Base-by-base conservation (phyloP, 1,284 basidiomycete species). In the Sporisorium exsertum region DNA sequence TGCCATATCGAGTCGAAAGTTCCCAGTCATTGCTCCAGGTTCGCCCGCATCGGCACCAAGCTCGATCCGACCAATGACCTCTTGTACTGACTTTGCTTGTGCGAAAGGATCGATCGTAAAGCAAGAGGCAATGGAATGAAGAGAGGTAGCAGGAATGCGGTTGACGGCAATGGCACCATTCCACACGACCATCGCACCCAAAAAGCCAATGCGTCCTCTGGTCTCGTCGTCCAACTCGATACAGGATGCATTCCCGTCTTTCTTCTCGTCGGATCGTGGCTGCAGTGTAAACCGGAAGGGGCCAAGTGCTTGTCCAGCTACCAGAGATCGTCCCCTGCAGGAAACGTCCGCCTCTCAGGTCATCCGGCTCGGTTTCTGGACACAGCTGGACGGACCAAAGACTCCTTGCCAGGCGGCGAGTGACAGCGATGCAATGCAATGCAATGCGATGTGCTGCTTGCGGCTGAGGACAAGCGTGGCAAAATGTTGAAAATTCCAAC, bases 401-500 rank as follows among this genome's bases (percentile, higher is more conserved):
- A n/a, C n/a, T n/a, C 45, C 45, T 49, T 27, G 54, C 12, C 54
- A 20, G 40, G 18, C 37, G 18, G 37, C 37, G 18, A 40, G 37
- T 18, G 16, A 16, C 29, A 16, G 42, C 16, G n/a, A 43, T 16
- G 29, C 29, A 32, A 18, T 32, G 20, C n/a, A 15, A 43, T n/a
- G 40, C 20, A 16, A 45, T 26, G 10, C 5, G 5, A 5, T 32
- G 10, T 32, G 40, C 49, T 50, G 43, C 18, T 16, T 32, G 27
- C 40, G 47, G 37, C 29, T 46, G n/a, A 15, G 32, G 20, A 42
- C 2, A 26, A 29, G 22, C 10, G 15, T 37, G 24, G 57, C 26
- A 46, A 33, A 50, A 32, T 32, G 27, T 50, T 49, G 46, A 59
- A n/a, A 68, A 69, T 69, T 69, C 65, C 59, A 68, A 43, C 59